Percentiles rank a stretch among this genome's conserved stretches.
phyloP scores from a whole-genome alignment of 352 stramenopile species.

The Saprolegnia diclina region DNA sequence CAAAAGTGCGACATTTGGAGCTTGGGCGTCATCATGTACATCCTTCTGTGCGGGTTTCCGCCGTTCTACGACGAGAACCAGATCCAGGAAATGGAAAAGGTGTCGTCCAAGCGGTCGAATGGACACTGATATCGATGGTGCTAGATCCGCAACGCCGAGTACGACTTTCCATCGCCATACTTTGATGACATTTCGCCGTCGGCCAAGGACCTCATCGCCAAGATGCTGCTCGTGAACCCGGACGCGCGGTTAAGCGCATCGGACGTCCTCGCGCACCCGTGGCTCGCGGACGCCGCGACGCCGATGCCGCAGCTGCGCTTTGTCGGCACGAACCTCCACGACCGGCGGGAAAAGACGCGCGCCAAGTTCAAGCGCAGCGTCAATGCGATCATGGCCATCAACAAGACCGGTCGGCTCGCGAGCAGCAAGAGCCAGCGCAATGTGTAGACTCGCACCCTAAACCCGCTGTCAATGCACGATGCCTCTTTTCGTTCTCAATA shows the following conservation, averaged over 20 bases:
- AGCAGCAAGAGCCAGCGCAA: constrained; percentile 19
- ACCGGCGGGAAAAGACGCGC: constrained; percentile 46
- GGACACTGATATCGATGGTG: not conserved
- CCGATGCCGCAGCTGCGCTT: constrained; percentile 38
- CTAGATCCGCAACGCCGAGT: constrained; percentile 74
- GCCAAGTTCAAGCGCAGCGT: constrained; percentile 68
- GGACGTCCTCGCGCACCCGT: constrained; percentile 58
- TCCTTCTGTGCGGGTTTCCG: constrained; percentile 94
- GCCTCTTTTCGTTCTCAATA: too few relatives aligned
- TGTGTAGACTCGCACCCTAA: not conserved
- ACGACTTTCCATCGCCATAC: constrained; percentile 89
- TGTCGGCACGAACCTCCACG: constrained; percentile 76
- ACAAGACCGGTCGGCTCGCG: constrained; percentile 44
- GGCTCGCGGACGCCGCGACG: constrained; percentile 64
- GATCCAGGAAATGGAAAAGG: constrained; percentile 76
- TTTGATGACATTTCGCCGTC: constrained; percentile 86
- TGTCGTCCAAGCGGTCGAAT: constrained; percentile 12
- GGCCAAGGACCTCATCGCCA: constrained; percentile 91
- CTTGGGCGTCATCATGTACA: constrained; percentile 86
- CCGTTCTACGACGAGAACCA: constrained; percentile 95
- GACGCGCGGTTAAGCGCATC: constrained; percentile 63
- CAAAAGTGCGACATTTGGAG: constrained; percentile 96
- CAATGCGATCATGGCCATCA: constrained; percentile 66
- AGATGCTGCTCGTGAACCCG: constrained; percentile 89
- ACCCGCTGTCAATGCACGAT: too few relatives aligned